These are phyloP conservation scores for Solanum chiquidenum DNA, from an alignment of 257 asterid genomes.

Conservation along the genomic window DNA sequence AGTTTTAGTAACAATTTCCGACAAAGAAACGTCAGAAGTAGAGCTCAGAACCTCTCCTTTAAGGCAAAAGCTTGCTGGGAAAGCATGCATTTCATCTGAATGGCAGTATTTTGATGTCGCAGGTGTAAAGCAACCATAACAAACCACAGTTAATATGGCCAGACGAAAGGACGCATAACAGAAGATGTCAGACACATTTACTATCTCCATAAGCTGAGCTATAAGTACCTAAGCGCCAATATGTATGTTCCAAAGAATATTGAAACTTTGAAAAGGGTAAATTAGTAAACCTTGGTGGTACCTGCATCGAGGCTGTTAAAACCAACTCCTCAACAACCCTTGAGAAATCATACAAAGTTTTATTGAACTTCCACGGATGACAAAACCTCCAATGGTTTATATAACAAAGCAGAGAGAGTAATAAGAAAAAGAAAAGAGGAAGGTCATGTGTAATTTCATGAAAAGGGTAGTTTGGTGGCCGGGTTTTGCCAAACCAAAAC, in stretches of 20 bases:
- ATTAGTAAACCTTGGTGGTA: not conserved
- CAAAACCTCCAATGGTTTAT: not conserved
- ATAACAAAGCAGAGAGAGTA: too few relatives aligned
- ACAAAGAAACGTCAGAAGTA: not conserved
- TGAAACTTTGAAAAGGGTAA: not conserved
- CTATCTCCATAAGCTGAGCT: too few relatives aligned
- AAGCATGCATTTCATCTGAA: not conserved
- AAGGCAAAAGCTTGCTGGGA: not conserved
- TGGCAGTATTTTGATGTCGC: not conserved
- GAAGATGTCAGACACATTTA: too few relatives aligned
- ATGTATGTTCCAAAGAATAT: too few relatives aligned
- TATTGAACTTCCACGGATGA: not conserved
- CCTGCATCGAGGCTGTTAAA: not conserved
- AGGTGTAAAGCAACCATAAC: not conserved
- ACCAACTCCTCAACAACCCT: not conserved
- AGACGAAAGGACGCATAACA: too few relatives aligned
- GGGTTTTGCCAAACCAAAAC: too few relatives aligned
- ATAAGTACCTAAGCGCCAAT: too few relatives aligned
- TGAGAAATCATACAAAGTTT: not conserved
- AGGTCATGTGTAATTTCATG: too few relatives aligned
- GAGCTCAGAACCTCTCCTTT: not conserved
- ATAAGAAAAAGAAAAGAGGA: too few relatives aligned
- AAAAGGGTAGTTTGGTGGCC: too few relatives aligned
- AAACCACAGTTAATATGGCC: too few relatives aligned
- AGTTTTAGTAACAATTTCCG: not conserved